Evolutionary conservation across 1,284 basidiomycete species (phyloP), one percentile per base, ranked within the genome.

Genomic region (Naganishia liquefaciens): DNA sequence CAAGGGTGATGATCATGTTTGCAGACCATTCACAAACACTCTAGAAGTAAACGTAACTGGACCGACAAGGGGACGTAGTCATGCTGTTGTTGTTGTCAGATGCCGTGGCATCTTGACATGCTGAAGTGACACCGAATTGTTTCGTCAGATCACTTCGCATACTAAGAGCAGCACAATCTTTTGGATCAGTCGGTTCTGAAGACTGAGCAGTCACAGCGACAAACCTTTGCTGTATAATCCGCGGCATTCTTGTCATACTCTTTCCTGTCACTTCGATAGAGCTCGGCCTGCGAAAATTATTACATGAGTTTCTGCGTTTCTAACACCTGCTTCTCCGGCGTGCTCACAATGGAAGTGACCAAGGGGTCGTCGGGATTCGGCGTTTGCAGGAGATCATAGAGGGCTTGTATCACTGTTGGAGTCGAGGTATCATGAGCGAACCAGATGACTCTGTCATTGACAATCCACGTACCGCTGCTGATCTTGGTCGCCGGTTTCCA

Each of bases 311-410:
- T 10, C 33, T 37, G 33, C 2, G 2, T 13, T 2, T 10, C 4
- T 10, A 13, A 37, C 13, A 37, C 33, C 7, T 37, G 33, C 9
- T 37, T 5, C 10, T 9, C 33, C 33, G 13, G 33, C 6, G 33
- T 13, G 68, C 76, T 72, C 52, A 79, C 78, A 37, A 79, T 79
- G 7, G 77, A 77, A 0, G 78, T 68, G 11, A 77, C 90, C 70
- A 92, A 91, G 0, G 91, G 92, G 77, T 94, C 91, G 72, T 94
- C 91, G 7, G 90, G 84, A 75, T 89, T 91, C 10, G 91, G 91
- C 71, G 90, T 89, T 74, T 91, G 90, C 64, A 94, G 75, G 74
- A 94, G 91, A 74, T 93, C 89, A 74, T 88, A 87, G 68, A 94
- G 86, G 46, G 88, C 85, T 27, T 82, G 79, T 33, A 94, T 82